Conservation (phyloP, 2,329 filamentous ascomycete genomes). For the Periconia sp. region DNA sequence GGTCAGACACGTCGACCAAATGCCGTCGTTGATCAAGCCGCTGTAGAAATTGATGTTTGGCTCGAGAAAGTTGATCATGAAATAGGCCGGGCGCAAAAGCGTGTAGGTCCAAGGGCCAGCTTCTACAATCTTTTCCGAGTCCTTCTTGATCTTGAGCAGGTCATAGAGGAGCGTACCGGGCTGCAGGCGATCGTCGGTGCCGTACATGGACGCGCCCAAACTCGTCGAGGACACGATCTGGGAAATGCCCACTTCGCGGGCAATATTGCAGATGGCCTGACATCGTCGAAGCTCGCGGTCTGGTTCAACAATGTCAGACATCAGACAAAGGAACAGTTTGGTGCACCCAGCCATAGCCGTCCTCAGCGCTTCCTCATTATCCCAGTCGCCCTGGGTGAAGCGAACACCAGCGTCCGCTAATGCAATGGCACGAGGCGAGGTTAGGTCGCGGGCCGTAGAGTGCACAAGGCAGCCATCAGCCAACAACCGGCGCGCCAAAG, state of each 20-base stretch:
- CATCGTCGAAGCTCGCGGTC: neutral
- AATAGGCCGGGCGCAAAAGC: constrained; percentile 4
- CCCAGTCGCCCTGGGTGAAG: constrained; percentile 3
- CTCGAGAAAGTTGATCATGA: constrained; percentile 6
- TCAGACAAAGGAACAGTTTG: constrained; percentile 5
- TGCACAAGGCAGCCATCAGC: neutral
- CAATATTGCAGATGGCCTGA: neutral
- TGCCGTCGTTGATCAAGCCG: neutral
- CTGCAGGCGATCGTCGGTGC: neutral
- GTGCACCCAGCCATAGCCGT: constrained; percentile 1
- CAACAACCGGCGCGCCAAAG: neutral
- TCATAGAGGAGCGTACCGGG: constrained; percentile 1
- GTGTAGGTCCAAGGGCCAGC: neutral
- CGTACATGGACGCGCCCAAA: constrained; percentile 2
- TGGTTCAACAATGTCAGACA: constrained; percentile 1
- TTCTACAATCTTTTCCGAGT: neutral
- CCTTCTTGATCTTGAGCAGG: constrained; percentile 1
- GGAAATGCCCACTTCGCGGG: neutral
- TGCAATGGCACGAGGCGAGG: neutral
- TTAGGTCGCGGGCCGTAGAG: neutral
- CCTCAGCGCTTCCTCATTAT: neutral
- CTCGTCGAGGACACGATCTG: constrained; percentile 4
- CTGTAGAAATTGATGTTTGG: constrained; percentile 1
- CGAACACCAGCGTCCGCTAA: neutral
- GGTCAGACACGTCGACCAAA: constrained; percentile 3